Evolutionary conservation across 257 asterid species (phyloP), one percentile per base, ranked within the genome.

Genomic region (Solanum lycopersicoides): DNA sequence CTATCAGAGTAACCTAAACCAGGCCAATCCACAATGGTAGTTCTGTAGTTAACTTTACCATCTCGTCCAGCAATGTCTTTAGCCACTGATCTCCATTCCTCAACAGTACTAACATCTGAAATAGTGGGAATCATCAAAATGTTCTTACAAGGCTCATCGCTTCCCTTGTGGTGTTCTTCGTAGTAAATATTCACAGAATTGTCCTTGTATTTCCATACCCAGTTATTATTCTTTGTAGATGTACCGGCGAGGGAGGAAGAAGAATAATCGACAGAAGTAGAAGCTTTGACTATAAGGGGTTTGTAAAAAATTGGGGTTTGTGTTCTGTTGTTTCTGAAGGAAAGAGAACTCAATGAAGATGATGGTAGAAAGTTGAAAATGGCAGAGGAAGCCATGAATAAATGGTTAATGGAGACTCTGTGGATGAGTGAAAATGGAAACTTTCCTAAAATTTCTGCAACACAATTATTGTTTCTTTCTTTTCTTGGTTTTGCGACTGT

Each of bases 1-100:
- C 99, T 89, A 85, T 94, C 98, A 73, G 98, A 96, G 93, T 92
- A 91, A 47, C 99, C 99, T 88, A 96, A 88, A 60, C 99, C 99
- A 47, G 99, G 99, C 98, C 99, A 96, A 92, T 96, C 99, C 88
- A 96, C 95, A 89, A 96, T 94, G 28, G 98, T 93, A 84, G 98
- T 95, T 35, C 91, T 93, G 90, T 94, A 95, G 87, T 91, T 91
- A 82, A 89, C 85, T 53, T 59, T 89, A 47, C 92, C 93, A 80
- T 89, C 84, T 89, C 90, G 92, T 18, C 87, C 92, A 11, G 93
- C 94, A 72, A 96, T 90, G 86, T 93, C 97, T 86, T 94, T 93
- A 30, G 98, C 99, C 82, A 94, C 99, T 39, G 47, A 53, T 77
- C 99, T 93, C 99, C 99, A 96, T 87, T 96, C 99, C 86, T 94